Percentiles rank a stretch among this genome's conserved stretches.
These are phyloP conservation scores for Circinella umbellata DNA, from an alignment of 371 early-diverging fungal species.

Conservation along the genomic window DNA sequence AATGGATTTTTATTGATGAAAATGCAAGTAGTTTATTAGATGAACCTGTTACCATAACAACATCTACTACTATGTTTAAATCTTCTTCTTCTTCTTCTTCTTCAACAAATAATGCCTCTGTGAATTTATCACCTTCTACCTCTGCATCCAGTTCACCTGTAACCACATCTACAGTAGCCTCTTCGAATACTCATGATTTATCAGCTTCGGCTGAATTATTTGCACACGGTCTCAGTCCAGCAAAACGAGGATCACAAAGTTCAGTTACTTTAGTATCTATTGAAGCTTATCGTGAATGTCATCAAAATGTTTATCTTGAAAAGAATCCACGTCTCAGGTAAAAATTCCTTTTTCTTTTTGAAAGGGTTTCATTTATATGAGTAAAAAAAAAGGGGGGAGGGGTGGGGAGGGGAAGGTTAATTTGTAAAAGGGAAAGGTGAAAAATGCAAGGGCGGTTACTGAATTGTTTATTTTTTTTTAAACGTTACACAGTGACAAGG, in stretches of 20 bases:
- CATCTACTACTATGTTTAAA: conserved; percentile 3
- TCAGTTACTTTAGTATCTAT: conserved; percentile 30
- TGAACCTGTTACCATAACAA: neutral
- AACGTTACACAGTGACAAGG: conserved; percentile 42
- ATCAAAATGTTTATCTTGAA: conserved; percentile 36
- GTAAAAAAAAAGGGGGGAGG: neutral
- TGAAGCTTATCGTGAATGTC: conserved; percentile 44
- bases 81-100: conserved; percentile 28
- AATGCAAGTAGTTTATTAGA: neutral
- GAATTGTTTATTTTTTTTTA: neutral
- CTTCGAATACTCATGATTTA: conserved; percentile 21
- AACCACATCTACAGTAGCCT: conserved; percentile 15
- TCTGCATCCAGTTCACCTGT: conserved; percentile 36
- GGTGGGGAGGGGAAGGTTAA: neutral
- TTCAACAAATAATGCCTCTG: neutral
- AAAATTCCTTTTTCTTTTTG: too few species aligned
- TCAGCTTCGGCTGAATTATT: conserved; percentile 10
- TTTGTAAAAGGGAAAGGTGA: too few species aligned
- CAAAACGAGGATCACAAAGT: conserved; percentile 52
- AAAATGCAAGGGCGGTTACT: neutral
- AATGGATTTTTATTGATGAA: conserved; percentile 42
- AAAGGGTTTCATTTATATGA: neutral
- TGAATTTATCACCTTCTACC: conserved; percentile 28
- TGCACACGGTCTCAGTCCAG: conserved; percentile 38
- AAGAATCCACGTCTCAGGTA: conserved; percentile 34